Evolutionary conservation across 2,329 filamentous ascomycete genomes (phyloP), one percentile per base, ranked within the genome.

Genomic region (Ophiostoma ips): DNA sequence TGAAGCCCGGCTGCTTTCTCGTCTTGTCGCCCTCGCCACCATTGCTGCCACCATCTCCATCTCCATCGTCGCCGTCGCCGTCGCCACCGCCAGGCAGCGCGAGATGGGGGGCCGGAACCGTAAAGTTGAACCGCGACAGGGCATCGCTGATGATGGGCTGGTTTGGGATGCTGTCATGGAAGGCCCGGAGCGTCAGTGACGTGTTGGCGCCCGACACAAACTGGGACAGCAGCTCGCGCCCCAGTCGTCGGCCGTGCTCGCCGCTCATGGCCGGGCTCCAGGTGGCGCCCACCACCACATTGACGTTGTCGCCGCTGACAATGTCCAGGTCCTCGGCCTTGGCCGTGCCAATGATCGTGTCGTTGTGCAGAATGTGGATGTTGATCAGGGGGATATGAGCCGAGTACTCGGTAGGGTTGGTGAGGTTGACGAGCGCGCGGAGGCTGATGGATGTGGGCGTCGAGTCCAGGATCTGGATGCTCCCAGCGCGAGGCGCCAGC

Each of bases 131-230:
- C 28, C 70, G 72, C 0, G 84, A 84, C 3, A 96, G 72, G 1
- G 84, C 81, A 56, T 80, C 68, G 46, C 87, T 86, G 4, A 95
- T 70, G 5, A 71, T 63, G 0, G 87, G 88, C 48, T 87, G 75
- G 1, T 74, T 67, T 3, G 92, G 90, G 48, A 96, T 79, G 46
- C 81, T 87, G 40, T 71, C 71, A 45, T 75, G 68, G 62, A 95
- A 84, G 2, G 83, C 75, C 61, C 78, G 77, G 10, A 95, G 65
- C 0, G 81, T 84, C 41, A 96, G 66, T 18, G 79, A 87, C 1
- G 85, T 88, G 66, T 96, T 95, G 62, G 76, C 81, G 9, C 88
- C 88, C 3, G 89, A 96, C 11, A 95, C 70, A 60, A 92, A 96
- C 58, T 86, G 79, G 2, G 87, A 94, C 10, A 96, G 66, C 18